Base-by-base conservation (phyloP, 495 filamentous ascomycete species). In the Daldinia childiae region DNA sequence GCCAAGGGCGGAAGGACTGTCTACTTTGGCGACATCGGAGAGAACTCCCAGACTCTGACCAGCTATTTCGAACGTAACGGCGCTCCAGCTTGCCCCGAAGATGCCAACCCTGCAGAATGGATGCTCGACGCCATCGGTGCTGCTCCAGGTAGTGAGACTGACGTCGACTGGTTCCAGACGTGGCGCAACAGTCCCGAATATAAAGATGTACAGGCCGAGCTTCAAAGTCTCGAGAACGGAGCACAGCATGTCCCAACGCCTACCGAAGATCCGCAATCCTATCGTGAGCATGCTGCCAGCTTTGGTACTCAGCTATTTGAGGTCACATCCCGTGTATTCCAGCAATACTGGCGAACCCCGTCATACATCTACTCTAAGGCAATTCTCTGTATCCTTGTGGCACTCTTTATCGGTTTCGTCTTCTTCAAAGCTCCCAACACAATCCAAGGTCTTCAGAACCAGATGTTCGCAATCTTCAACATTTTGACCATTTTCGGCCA, bases 111-210 rank as follows among this genome's bases (percentile, higher is more conserved):
- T 29, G 95, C 95, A 19, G 95, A 98, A 80, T 97, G 92, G 92
- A 97, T 98, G 92, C 84, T 98, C 38, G 93, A 97, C 75, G 90
- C 93, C 55, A 97, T 95, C 74, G 95, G 94, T 67, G 93, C 93
- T 27, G 94, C 94, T 1, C 94, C 94, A n/a, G 93, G 92, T 26
- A 90, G 88, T 19, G 76, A 84, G 62, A 89, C 88, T 19, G 86
- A 92, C 36, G 87, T 91, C 62, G 93, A 98, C 77, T 98, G 95
- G 95, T 86, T 88, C 74, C 77, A 90, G 57, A 83, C 90, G 14
- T 98, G 94, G 94, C 88, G 89, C 30, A 85, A 91, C 11, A 92
- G 89, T 71, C 80, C 87, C 27, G 94, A 98, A 79, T 90, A 90
- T 74, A 74, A 80, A 43, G 86, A 78, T 0, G 88, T 95, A 43